A percentile compares a stretch with the other conserved stretches of the same genome.
Evolutionary conservation across 192 early-diverging fungal genomes (phyloP).

Genomic region (Umbelopsis ramanniana): DNA sequence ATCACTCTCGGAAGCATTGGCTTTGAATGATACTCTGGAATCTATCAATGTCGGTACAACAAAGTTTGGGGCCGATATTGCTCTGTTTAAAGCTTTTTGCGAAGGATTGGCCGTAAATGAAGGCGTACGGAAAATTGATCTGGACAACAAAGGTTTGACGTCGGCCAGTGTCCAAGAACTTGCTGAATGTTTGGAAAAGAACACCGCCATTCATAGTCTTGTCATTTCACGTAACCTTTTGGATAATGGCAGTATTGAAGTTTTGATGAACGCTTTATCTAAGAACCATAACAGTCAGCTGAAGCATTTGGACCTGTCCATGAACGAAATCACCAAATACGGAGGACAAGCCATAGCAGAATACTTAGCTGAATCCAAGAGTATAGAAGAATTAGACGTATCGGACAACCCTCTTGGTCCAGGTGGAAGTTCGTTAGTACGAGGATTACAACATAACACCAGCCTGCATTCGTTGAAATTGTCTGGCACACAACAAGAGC

Average conservation of each 20-base stretch:
- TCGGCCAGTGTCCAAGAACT: slow-evolving; percentile 10
- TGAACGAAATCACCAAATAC: slow-evolving; percentile 40
- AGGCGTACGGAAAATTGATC: slow-evolving; percentile 47
- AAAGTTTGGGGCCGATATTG: slow-evolving; percentile 36
- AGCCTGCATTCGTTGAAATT: slow-evolving; percentile 40
- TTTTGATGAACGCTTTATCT: slow-evolving; percentile 30
- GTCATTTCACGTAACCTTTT: slow-evolving; percentile 52
- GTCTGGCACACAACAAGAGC: slow-evolving; percentile 27
- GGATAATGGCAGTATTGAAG: slow-evolving; percentile 39
- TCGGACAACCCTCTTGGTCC: slow-evolving; percentile 53
- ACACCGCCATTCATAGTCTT: slow-evolving; percentile 35
- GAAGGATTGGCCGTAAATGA: slow-evolving; percentile 51
- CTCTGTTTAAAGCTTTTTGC: slow-evolving; percentile 37
- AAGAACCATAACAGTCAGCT: slow-evolving; percentile 21
- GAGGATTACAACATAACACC: slow-evolving; percentile 40
- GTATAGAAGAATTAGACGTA: slow-evolving; percentile 47
- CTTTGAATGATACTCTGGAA: slow-evolving; percentile 48
- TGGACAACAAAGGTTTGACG: slow-evolving; percentile 58
- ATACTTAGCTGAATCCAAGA: slow-evolving; percentile 20
- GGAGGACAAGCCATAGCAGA: slow-evolving; percentile 40
- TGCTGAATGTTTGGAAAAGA: slow-evolving; percentile 36
- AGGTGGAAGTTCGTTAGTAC: slow-evolving; percentile 41
- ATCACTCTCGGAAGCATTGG: slow-evolving; percentile 38
- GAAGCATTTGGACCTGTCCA: slow-evolving; percentile 41
- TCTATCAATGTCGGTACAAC: slow-evolving; percentile 48